These are phyloP conservation scores for Pseudozyma sp. DNA, from an alignment of 1,284 basidiomycete genomes.

Conservation along the genomic window DNA sequence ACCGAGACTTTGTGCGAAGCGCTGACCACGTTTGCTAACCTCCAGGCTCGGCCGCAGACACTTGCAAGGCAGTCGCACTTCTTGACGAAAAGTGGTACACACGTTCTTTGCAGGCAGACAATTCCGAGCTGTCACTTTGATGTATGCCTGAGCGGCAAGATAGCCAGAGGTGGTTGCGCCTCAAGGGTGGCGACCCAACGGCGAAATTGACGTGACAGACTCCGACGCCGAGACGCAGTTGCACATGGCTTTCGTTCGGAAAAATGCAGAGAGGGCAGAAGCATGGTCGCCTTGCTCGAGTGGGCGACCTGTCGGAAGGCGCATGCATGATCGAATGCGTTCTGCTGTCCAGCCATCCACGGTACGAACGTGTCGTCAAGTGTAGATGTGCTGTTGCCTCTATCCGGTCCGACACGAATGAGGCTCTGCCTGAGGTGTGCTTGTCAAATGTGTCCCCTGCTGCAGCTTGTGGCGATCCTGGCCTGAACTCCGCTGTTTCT, in stretches of 20 bases:
- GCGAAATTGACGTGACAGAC: slow-evolving; percentile 1
- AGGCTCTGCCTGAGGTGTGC: neutral
- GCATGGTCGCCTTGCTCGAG: neutral
- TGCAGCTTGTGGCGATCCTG: neutral
- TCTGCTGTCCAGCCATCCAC: neutral
- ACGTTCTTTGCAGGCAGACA: too few relatives aligned
- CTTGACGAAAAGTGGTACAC: too few relatives aligned
- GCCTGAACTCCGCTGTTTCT: neutral
- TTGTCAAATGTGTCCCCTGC: neutral
- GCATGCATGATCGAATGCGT: slow-evolving; percentile 3
- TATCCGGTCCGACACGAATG: too few relatives aligned
- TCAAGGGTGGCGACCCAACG: neutral
- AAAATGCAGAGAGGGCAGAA: neutral
- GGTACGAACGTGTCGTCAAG: too few relatives aligned
- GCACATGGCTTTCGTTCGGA: neutral
- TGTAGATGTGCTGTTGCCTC: too few relatives aligned
- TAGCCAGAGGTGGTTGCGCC: neutral
- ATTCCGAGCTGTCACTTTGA: too few relatives aligned
- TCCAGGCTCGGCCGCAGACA: too few relatives aligned
- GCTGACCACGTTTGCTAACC: too few relatives aligned
- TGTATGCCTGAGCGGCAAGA: too few relatives aligned
- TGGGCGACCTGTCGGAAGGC: neutral
- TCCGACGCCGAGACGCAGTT: slow-evolving; percentile 36
- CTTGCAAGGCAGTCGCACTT: too few relatives aligned
- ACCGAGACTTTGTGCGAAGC: too few relatives aligned